Evolutionary conservation across 805 yeast genomes (phyloP), one percentile per base, ranked within the genome.

Genomic region (Teunomyces tritomae): DNA sequence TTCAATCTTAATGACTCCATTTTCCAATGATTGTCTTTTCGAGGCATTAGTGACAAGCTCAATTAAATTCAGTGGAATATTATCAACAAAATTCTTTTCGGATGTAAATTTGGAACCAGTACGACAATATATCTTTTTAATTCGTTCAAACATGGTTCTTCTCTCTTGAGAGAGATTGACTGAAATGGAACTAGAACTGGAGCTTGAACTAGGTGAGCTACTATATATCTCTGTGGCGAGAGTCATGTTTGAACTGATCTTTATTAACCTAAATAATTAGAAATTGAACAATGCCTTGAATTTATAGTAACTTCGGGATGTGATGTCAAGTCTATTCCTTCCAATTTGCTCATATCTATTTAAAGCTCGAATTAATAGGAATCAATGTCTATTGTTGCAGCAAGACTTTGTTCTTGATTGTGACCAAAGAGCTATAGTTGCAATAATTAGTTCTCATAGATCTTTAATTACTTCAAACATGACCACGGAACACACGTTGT

Each of bases 61-160:
- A 14, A 41, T 32, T 13, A 48, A 35, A 14, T 17, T 30, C 8
- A 3, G n/a, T 9, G 27, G 27, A 5, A 11, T 4, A 11, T 17
- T 24, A 33, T 35, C 40, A n/a, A 28, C 9, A 44, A 50, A 53
- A 27, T 41, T 41, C 28, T 50, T 50, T 8, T 43, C 40, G 27
- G 54, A 57, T 20, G 58, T 33, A 29, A 64, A 47, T 3, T 43
- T 43, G 9, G 44, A 30, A 8, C 47, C 47, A 43, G 61, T 51
- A 30, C 68, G 59, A 36, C 59, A 51, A 53, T 67, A 67, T 45
- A 67, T 57, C 47, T 55, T 53, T 26, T 57, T 59, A 11, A 67
- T 53, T 37, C 57, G 53, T 47, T 67, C 71, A 44, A 54, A 67
- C 7, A 61, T 51, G 44, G 68, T 64, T 43, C 44, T 32, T 46